Percentiles rank a stretch among this genome's conserved stretches.
phyloP scores from a whole-genome alignment of 192 early-diverging fungal genomes.

The Rhizophagus clarus region DNA sequence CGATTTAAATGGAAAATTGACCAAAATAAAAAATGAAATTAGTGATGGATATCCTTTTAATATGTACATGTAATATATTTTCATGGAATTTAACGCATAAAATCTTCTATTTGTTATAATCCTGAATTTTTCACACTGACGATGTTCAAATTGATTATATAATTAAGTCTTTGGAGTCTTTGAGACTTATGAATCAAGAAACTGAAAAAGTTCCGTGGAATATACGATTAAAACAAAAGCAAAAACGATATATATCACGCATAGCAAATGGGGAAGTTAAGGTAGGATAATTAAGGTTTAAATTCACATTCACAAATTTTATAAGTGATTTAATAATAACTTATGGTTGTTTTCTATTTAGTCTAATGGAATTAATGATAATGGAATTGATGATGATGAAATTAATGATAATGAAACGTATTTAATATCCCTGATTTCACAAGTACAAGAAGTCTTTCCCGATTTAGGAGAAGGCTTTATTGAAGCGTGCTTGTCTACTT shows the following conservation, averaged over 20 bases:
- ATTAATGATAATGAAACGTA: neutral
- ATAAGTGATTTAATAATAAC: neutral
- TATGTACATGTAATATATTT: neutral
- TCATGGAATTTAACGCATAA: neutral
- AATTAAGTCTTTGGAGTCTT: slow-evolving; percentile 68
- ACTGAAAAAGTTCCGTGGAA: neutral
- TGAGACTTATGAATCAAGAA: slow-evolving; percentile 51
- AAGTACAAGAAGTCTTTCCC: slow-evolving; percentile 86
- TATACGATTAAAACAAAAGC: slow-evolving; percentile 14
- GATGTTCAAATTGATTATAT: slow-evolving; percentile 67
- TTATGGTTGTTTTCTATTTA: neutral
- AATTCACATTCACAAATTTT: neutral
- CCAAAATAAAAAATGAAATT: slow-evolving; percentile 40
- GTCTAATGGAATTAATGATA: neutral
- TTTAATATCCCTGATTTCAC: slow-evolving; percentile 63
- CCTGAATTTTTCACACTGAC: slow-evolving; percentile 38
- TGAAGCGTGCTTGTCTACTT: slow-evolving; percentile 76
- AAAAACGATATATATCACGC: neutral
- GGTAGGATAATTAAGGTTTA: neutral
- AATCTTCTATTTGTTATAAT: slow-evolving; percentile 8
- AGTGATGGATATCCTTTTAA: slow-evolving; percentile 41
- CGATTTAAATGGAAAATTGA: slow-evolving; percentile 60
- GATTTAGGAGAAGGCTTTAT: slow-evolving; percentile 91
- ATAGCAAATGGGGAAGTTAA: neutral
- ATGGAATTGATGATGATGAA: neutral